Percentiles rank a stretch among this genome's conserved stretches.
phyloP scores from a whole-genome alignment of 108 stramenopile genomes.

The Nitzschia sp. region DNA sequence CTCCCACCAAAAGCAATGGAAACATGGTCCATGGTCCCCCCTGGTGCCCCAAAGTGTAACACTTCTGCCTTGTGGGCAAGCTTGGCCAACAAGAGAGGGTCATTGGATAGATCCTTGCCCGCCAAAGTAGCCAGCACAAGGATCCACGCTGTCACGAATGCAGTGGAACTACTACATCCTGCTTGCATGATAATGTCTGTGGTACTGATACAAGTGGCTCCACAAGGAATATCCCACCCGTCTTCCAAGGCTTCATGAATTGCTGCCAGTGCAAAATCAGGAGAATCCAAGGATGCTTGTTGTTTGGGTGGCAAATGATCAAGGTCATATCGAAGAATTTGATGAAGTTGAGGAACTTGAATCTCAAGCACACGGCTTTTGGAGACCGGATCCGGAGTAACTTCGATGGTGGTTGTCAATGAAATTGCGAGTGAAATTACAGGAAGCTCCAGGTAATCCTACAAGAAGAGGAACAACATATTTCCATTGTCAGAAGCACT shows the following conservation, averaged over 20 bases:
- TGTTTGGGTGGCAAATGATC: slow-evolving; percentile 25
- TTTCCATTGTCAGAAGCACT: neutral
- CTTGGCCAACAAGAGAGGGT: slow-evolving; percentile 19
- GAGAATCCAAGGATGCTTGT: slow-evolving; percentile 2
- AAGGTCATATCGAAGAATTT: slow-evolving; percentile 17
- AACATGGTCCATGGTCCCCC: slow-evolving; percentile 48
- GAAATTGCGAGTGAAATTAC: slow-evolving; percentile 42
- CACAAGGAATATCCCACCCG: slow-evolving; percentile 26
- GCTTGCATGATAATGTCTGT: slow-evolving; percentile 35
- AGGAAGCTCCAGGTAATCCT: slow-evolving; percentile 40
- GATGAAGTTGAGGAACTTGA: slow-evolving; percentile 11
- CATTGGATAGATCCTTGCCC: neutral
- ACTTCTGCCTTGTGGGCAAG: slow-evolving; percentile 37
- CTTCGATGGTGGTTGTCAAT: slow-evolving; percentile 24
- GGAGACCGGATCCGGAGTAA: neutral
- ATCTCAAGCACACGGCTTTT: slow-evolving; percentile 5
- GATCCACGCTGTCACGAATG: slow-evolving; percentile 34
- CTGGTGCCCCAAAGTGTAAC: slow-evolving; percentile 42
- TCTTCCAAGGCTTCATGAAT: slow-evolving; percentile 38
- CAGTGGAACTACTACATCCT: slow-evolving; percentile 39
- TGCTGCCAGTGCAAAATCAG: slow-evolving; percentile 44
- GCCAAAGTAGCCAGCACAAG: slow-evolving; percentile 23
- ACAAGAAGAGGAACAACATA: neutral
- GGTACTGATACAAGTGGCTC: slow-evolving; percentile 28
- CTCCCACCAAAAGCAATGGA: slow-evolving; percentile 20